Base-by-base conservation (phyloP, 352 stramenopile genomes). In the Phytopythium sindhum region DNA sequence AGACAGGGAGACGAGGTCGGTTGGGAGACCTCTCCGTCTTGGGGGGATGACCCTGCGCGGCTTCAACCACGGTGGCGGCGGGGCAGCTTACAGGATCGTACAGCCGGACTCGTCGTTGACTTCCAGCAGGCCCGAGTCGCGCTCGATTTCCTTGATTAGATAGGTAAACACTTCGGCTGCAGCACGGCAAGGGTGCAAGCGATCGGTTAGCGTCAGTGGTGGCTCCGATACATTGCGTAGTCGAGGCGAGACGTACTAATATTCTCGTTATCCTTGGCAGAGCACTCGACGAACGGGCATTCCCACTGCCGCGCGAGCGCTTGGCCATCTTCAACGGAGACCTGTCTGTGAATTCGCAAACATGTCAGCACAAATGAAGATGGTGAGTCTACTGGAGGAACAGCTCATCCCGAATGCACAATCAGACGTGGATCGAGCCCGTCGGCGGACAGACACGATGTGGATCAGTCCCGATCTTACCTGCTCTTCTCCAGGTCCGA, bases 281-380 rank as follows among this genome's bases (percentile, higher is more conserved):
- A 98, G 68, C 92, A 98, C 79, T 98, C 96, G 47, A 98, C 84
- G 65, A 98, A 98, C 2, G 96, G 96, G 31, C 97, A 94, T 59
- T 93, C 79, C 90, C 88, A 98, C 54, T 86, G 87, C 53, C 93
- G 81, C 28, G 96, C 95, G 35, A 98, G 75, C 24, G 81, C 63
- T 65, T 97, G 90, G 15, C 90, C 95, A 70, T 98, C 86, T 62
- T 96, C 77, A 60, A 82, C 56, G 6, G 76, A 85, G 33, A 97
- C 85, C 75, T 95, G 84, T 78, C 85, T 91, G 60, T 44, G 17
- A 56, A 45, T 48, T 41, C 28, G 26, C 45, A 66, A 67, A 63
- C 33, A 45, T 28, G 28, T 4, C 11, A 26, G 4, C 10, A 9
- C 4, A 4, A 39, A 11, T 21, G 54, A 45, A 60, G 53, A 35